Evolutionary conservation across 1,284 basidiomycete species (phyloP).

Genomic region (Serendipita sp.): DNA sequence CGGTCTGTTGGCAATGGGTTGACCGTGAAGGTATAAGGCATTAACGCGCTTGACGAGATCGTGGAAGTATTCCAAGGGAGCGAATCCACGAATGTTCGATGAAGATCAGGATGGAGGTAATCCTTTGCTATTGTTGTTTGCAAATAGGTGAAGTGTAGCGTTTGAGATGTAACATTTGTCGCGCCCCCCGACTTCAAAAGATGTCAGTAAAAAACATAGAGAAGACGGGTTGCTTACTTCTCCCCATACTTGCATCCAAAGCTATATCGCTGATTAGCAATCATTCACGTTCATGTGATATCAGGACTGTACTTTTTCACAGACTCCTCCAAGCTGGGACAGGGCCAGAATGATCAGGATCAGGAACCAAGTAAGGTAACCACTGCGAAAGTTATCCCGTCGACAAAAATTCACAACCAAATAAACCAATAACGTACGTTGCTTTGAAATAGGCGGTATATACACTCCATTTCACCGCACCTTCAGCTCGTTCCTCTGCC

Average conservation of each 20-base stretch:
- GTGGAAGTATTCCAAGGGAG: background rate
- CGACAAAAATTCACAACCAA: background rate
- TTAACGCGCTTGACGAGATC: background rate
- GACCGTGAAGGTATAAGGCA: background rate
- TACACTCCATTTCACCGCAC: slow-evolving; percentile 64
- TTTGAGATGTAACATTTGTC: background rate
- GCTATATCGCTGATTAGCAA: background rate
- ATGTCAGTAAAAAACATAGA: background rate
- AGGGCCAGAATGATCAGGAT: slow-evolving; percentile 35
- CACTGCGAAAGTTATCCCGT: background rate
- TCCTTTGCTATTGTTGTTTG: background rate
- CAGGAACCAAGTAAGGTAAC: slow-evolving; percentile 43
- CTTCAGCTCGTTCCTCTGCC: slow-evolving; percentile 57
- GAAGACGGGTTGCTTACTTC: background rate
- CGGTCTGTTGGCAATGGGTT: background rate
- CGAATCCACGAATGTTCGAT: background rate
- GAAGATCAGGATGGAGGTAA: background rate
- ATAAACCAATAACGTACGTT: slow-evolving; percentile 15
- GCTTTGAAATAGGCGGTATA: slow-evolving; percentile 61
- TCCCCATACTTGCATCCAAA: slow-evolving; percentile 10
- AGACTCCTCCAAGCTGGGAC: slow-evolving; percentile 28
- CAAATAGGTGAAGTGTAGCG: background rate
- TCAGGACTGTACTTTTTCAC: slow-evolving; percentile 23
- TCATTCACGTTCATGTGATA: background rate
- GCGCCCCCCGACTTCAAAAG: background rate